Evolutionary conservation across 352 stramenopile genomes (phyloP).

Genomic region (Globisporangium rhizosaccharum): DNA sequence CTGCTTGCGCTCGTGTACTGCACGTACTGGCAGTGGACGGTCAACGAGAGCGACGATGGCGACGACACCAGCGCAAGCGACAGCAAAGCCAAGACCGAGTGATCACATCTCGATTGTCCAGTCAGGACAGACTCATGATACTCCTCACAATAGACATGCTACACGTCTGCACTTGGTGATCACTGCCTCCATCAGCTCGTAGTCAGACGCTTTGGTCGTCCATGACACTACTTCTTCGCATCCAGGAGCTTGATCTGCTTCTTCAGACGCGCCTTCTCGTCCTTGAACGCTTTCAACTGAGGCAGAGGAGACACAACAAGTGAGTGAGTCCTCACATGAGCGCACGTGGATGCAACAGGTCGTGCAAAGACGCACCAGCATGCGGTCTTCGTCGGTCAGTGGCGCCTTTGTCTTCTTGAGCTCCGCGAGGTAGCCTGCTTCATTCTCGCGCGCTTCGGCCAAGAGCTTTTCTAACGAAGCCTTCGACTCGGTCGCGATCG

Average conservation of each 20-base stretch:
- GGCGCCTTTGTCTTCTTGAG: conserved; percentile 52
- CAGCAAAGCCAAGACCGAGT: conserved; percentile 38
- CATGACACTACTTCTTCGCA: conserved; percentile 33
- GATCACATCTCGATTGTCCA: conserved; percentile 6
- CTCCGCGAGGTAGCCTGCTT: conserved; percentile 72
- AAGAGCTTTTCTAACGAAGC: conserved; percentile 72
- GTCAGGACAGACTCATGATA: not conserved
- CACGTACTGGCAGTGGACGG: conserved; percentile 83
- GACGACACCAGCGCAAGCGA: not conserved
- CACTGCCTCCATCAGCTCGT: too few relatives aligned
- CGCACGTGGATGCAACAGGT: not conserved
- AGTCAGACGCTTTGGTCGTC: not conserved
- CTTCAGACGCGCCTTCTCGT: conserved; percentile 81
- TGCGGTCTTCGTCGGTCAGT: conserved; percentile 59
- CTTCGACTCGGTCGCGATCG: conserved; percentile 45
- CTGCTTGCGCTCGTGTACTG: conserved; percentile 64
- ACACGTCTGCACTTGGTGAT: not conserved
- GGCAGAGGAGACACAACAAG: not conserved
- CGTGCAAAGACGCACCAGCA: conserved; percentile 48
- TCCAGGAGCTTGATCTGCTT: conserved; percentile 81
- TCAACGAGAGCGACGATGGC: conserved; percentile 10
- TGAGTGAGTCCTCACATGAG: not conserved
- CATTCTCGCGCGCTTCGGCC: conserved; percentile 68
- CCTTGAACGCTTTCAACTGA: conserved; percentile 79
- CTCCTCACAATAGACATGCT: not conserved